A percentile compares a stretch with the other conserved stretches of the same genome.
These are phyloP conservation scores for Globisporangium radiosum DNA, from an alignment of 352 stramenopile genomes.

Conservation along the genomic window DNA sequence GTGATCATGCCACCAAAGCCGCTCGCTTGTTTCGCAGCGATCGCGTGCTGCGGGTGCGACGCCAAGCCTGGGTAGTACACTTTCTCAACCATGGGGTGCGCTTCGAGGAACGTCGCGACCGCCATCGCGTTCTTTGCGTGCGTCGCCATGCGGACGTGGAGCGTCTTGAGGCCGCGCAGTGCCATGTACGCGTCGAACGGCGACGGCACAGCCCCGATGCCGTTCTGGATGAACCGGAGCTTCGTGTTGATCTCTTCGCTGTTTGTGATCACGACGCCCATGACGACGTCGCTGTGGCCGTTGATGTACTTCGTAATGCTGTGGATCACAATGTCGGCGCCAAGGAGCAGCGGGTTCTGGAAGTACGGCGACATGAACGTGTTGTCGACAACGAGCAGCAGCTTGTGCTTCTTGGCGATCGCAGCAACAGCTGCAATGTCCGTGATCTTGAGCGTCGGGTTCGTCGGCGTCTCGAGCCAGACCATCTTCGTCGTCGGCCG, in stretches of 20 bases:
- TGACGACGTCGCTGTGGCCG: constrained; percentile 92
- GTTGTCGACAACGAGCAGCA: constrained; percentile 91
- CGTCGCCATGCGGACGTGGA: constrained; percentile 91
- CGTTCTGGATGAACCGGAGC: constrained; percentile 91
- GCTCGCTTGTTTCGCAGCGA: constrained; percentile 72
- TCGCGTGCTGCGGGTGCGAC: constrained; percentile 86
- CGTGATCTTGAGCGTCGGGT: constrained; percentile 93
- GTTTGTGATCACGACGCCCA: constrained; percentile 90
- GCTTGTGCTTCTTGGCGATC: constrained; percentile 84
- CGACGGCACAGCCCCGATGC: constrained; percentile 88
- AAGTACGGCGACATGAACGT: constrained; percentile 94
- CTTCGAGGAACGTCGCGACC: constrained; percentile 87
- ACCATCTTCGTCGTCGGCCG: constrained; percentile 91
- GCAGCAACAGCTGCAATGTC: constrained; percentile 89
- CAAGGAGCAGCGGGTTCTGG: constrained; percentile 88
- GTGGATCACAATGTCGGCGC: constrained; percentile 91
- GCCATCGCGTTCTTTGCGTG: constrained; percentile 92
- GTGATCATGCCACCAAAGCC: constrained; percentile 86
- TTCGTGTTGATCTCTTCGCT: constrained; percentile 91
- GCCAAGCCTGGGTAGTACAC: constrained; percentile 90
- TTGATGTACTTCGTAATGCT: constrained; percentile 96
- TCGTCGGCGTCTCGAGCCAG: constrained; percentile 91
- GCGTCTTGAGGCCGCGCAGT: constrained; percentile 94
- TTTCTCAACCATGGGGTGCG: constrained; percentile 86
- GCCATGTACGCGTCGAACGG: constrained; percentile 94